Base-by-base conservation (phyloP, 2,329 filamentous ascomycete species). In the Xylariales sp. region DNA sequence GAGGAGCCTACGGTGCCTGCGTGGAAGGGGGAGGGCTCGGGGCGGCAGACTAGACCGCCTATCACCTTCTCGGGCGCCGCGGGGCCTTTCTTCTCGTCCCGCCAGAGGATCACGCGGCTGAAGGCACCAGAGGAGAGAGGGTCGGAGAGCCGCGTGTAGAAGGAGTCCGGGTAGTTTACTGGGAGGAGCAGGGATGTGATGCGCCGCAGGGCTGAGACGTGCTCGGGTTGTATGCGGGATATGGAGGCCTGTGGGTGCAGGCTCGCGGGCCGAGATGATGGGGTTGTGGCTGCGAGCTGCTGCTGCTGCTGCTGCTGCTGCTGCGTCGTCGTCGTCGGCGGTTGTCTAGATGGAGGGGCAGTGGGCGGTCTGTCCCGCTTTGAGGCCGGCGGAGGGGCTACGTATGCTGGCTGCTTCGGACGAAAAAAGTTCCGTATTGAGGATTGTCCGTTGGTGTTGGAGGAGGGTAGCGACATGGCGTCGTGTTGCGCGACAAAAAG, bases 391-490 rank as follows among this genome's bases (percentile, higher is more conserved):
- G 80, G 81, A 68, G 82, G 80, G 66, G 80, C 69, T 72, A 82
- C 76, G 71, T 85, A 85, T 64, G 81, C 80, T 50, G 83, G 82
- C 54, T 81, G 75, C 71, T 79, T 80, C 55, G 84, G 83, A 69
- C 83, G 82, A 77, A 91, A 90, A 80, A 90, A 91, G 62, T 86
- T 89, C 62, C 85, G 86, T 73, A 91, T 90, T 53, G 88, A 89
- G 46, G 84, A 79, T 75, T 89, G 78, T 36, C 71, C 71, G 65
- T 80, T 80, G 66, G 77, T 75, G 56, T 75, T 73, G 48, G 75
- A 74, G 10, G 81, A 78, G 48, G 78, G 73, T 56, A 78, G 77
- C 67, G 80, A 77, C 80, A 82, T 81, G 70, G 76, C 78, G 53
- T 28, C 39, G 41, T 52, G 36, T 18, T 32, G 54, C 39, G 36